Conservation (phyloP, 768 basidiomycete genomes). For the Leccinum uliginosum region DNA sequence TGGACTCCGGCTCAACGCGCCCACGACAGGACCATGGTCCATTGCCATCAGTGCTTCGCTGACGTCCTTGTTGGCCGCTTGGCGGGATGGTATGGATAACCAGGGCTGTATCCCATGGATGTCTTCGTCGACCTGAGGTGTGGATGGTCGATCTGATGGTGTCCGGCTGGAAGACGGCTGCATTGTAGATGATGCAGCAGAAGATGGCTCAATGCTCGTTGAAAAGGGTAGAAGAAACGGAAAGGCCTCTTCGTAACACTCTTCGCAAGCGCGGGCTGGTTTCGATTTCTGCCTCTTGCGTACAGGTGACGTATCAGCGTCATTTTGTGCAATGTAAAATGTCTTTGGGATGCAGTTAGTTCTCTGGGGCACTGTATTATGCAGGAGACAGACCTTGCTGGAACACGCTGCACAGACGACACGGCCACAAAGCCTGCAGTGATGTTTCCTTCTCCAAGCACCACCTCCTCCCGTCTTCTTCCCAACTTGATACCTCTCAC, state of each 20-base stretch:
- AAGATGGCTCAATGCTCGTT: conserved; percentile 1
- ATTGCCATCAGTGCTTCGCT: conserved; percentile 38
- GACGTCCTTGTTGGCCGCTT: conserved; percentile 15
- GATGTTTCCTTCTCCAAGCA: conserved; percentile 63
- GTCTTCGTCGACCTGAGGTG: conserved; percentile 14
- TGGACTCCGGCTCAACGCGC: conserved; percentile 22
- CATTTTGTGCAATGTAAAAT: conserved; percentile 60
- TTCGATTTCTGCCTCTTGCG: conserved; percentile 45
- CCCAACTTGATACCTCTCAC: conserved; percentile 4
- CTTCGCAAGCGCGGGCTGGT: conserved; percentile 77
- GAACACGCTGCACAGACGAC: conserved; percentile 88
- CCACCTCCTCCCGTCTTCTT: conserved; percentile 15
- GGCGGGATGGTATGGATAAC: conserved; percentile 27
- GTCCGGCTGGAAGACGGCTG: conserved; percentile 9
- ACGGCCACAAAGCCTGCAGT: conserved; percentile 80
- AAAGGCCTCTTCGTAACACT: conserved; percentile 85
- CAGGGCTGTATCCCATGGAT: conserved; percentile 25
- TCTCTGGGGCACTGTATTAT: not conserved
- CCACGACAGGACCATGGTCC: conserved; percentile 20
- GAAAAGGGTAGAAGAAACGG: conserved; percentile 37
- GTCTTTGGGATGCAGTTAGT: conserved; percentile 45
- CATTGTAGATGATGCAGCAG: conserved; percentile 3
- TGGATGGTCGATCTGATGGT: conserved; percentile 18
- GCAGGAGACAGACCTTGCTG: conserved; percentile 48
- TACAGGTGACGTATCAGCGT: conserved; percentile 36